Conservation (phyloP, 1,284 basidiomycete species). For the Sanguinoderma infundibulare region DNA sequence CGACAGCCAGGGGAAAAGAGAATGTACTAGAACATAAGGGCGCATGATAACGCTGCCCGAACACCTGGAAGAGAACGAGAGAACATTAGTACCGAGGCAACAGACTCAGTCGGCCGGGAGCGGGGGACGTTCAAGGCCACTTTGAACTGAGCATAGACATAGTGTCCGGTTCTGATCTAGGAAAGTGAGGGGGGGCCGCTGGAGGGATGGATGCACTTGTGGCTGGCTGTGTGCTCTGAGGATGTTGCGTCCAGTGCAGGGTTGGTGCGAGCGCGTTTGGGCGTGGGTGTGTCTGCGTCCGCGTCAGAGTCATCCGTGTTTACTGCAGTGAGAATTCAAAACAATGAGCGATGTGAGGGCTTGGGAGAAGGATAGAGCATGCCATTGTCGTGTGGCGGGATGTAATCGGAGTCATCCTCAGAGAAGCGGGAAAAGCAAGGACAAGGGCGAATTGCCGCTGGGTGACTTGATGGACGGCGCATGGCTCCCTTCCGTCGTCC, state of each 20-base stretch:
- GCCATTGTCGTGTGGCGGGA: slow-evolving; percentile 49
- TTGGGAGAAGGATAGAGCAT: background rate
- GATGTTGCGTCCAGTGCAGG: slow-evolving; percentile 28
- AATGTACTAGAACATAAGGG: no score
- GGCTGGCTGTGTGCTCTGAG: slow-evolving; percentile 3
- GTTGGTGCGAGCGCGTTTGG: slow-evolving; percentile 23
- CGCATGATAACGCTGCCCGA: no score
- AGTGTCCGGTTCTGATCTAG: slow-evolving; percentile 22
- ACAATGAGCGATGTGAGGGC: background rate
- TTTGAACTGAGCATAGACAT: slow-evolving; percentile 23
- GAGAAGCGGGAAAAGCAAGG: slow-evolving; percentile 36
- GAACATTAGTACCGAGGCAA: no score
- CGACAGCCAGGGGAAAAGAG: no score
- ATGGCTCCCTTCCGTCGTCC: background rate
- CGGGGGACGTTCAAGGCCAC: slow-evolving; percentile 21
- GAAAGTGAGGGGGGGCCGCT: slow-evolving; percentile 17
- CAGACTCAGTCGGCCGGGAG: slow-evolving; percentile 3
- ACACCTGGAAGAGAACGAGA: no score
- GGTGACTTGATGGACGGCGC: slow-evolving; percentile 22
- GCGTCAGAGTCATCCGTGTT: slow-evolving; percentile 14
- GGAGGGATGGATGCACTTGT: slow-evolving; percentile 15
- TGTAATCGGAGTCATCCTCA: slow-evolving; percentile 69
- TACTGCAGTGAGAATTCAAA: slow-evolving; percentile 1
- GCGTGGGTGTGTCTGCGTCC: slow-evolving; percentile 12
- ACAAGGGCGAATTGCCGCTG: slow-evolving; percentile 12